Evolutionary conservation across 1,284 basidiomycete genomes (phyloP), one percentile per base, ranked within the genome.

Genomic region (Somion occarium): DNA sequence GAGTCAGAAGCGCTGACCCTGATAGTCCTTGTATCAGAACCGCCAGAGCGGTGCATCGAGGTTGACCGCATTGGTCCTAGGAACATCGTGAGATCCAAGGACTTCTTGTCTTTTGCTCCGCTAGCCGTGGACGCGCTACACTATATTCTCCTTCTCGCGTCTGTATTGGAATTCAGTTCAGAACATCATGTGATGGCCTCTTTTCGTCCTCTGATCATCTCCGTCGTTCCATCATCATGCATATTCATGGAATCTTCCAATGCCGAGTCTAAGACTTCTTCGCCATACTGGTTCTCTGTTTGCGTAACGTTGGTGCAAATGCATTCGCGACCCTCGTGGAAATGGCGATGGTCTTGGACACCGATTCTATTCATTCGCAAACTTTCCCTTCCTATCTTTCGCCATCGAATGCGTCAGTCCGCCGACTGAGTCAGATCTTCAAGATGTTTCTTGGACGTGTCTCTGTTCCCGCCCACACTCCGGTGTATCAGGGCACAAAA

Each of bases 11-110:
- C 61, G 61, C 60, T 53, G 53, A 53, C 46, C 51, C 37, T 44
- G 45, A 56, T 44, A 49, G 41, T 34, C 7, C 30, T 7, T 44
- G 39, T 51, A 59, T 59, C 59, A 58, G 61, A 61, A 61, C 52
- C 49, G 48, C 46, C 23, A 56, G 53, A 56, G 55, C 57, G 59
- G 59, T 56, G 51, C 51, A 55, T 53, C 47, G 48, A 43, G 42
- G 24, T 44, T 38, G 46, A 30, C 55, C 57, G 58, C 53, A 55
- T 54, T 61, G 56, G 56, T 58, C 56, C 53, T 57, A 55, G 53
- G 51, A 49, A 57, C 49, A 53, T 55, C 59, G 56, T 55, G 56
- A 59, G 61, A 58, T 53, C 48, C 47, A 49, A 54, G 25, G 30
- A 34, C 42, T 46, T 45, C 44, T 53, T 50, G 44, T 47, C 41